Evolutionary conservation across 2,329 filamentous ascomycete species (phyloP).

Genomic region (Xylariaceae sp.): DNA sequence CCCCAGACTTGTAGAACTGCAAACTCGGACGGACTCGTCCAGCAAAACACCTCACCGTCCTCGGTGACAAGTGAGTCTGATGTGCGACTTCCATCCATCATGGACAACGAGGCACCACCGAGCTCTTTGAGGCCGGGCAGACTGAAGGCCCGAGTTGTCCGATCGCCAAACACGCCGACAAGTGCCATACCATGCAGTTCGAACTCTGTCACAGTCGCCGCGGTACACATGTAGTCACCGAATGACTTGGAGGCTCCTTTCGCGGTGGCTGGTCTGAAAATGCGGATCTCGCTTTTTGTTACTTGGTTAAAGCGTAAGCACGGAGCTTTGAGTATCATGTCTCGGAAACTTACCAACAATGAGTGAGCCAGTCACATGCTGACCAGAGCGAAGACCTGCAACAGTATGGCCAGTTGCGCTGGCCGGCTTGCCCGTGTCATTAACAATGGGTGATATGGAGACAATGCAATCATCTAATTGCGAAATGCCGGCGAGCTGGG

Average conservation of each 20-base stretch:
- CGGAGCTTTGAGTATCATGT: not conserved
- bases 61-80: constrained; percentile 66
- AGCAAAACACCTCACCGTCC: constrained; percentile 79
- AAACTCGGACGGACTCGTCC: constrained; percentile 84
- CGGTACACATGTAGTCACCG: constrained; percentile 76
- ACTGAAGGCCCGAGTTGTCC: constrained; percentile 73
- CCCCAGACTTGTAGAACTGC: constrained; percentile 84
- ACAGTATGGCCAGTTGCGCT: constrained; percentile 71
- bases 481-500: constrained; percentile 65
- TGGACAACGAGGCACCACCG: constrained; percentile 60
- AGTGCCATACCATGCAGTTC: constrained; percentile 74
- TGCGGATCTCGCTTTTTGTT: constrained; percentile 69
- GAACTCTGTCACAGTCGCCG: constrained; percentile 71
- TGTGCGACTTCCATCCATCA: constrained; percentile 71
- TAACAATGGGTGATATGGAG: constrained; percentile 73
- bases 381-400: constrained; percentile 69
- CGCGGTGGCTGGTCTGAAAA: constrained; percentile 78
- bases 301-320: constrained; percentile 39
- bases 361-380: constrained; percentile 73
- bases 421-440: constrained; percentile 72
- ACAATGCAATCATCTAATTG: constrained; percentile 67
- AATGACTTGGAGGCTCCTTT: constrained; percentile 94
- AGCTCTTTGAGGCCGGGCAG: constrained; percentile 89
- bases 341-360: constrained; percentile 65
- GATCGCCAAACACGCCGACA: constrained; percentile 80